Base-by-base conservation (phyloP, 1,284 basidiomycete species). In the Sporisorium scitamineum region DNA sequence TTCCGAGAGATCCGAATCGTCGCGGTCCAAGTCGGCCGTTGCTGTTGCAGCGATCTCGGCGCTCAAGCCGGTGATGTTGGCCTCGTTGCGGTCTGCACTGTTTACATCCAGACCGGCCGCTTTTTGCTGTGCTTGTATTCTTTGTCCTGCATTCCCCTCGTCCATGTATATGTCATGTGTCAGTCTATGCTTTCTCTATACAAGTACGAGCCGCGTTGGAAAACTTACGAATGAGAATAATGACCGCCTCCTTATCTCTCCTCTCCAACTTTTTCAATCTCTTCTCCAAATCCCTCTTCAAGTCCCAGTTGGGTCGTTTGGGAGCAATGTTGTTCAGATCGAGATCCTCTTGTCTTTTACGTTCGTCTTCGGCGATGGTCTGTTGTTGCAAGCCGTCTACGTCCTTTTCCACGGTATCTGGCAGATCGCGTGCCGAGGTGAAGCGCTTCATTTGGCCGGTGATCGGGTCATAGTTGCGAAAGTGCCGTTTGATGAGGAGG, bases 291-390 rank as follows among this genome's bases (percentile, higher is more conserved):
- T 97, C 94, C 52, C 95, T 90, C 86, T 96, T 97, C 75, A 99
- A 88, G 86, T 98, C 96, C 95, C 96, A 98, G 86, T 98, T 98
- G 11, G 93, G 91, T 54, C 94, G 89, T 88, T 95, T 96, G 1
- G 96, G 96, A 27, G 95, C 95, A 76, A 99, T 97, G 84, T 97
- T 98, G 85, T 94, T 93, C 27, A 98, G 88, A 83, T 98, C 94
- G 75, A 98, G 88, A 79, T 98, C 95, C 86, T 97, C 92, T 1
- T 90, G 90, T 78, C 94, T 88, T 71, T 90, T 90, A 78, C 90
- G 89, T 84, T 94, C 93, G 83, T 97, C 95, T 84, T 95, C 92
- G 26, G 88, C 88, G 58, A 97, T 90, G 76, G 96, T 94, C 73
- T 88, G 86, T 83, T 95, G 92, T 13, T 94, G 93, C 62, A 97